These are phyloP conservation scores for Aspergillus floridensis DNA, from an alignment of 2,329 filamentous ascomycete species.

Conservation along the genomic window DNA sequence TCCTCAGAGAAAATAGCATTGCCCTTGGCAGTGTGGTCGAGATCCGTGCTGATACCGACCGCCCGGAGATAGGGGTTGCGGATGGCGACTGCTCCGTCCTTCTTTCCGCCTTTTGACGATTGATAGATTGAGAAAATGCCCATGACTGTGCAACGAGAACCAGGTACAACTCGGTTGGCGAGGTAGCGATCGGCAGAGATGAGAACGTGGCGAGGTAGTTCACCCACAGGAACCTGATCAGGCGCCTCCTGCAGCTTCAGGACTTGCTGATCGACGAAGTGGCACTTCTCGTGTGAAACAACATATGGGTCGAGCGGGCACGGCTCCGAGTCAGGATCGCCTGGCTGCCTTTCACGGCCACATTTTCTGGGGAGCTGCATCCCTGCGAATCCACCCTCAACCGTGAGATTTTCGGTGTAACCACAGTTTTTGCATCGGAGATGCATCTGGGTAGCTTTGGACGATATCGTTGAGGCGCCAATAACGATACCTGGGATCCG, in stretches of 20 bases:
- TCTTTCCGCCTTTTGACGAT: conserved; percentile 74
- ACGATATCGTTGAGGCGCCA: conserved; percentile 92
- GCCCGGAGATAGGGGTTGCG: conserved; percentile 91
- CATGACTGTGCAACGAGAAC: conserved; percentile 90
- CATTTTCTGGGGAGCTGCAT: conserved; percentile 81
- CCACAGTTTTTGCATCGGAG: conserved; percentile 88
- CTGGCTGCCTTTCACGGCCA: conserved; percentile 57
- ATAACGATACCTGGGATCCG: conserved; percentile 97
- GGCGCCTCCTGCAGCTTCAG: conserved; percentile 97
- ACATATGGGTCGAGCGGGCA: conserved; percentile 96
- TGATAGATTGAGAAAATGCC: conserved; percentile 98
- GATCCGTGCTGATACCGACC: conserved; percentile 85
- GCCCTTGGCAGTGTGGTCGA: conserved; percentile 85
- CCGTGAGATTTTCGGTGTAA: conserved; percentile 65
- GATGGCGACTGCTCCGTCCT: conserved; percentile 84
- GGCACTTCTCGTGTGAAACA: conserved; percentile 87
- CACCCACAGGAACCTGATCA: conserved; percentile 94
- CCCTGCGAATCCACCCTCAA: conserved; percentile 83
- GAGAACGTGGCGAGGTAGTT: conserved; percentile 89
- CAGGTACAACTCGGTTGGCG: conserved; percentile 92
- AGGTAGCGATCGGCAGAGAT: conserved; percentile 96
- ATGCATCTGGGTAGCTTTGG: conserved; percentile 82
- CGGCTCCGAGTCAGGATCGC: conserved; percentile 66
- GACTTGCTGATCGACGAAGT: conserved; percentile 96
- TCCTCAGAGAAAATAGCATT: conserved; percentile 83